Base-by-base conservation (phyloP, 2,329 filamentous ascomycete genomes). In the Didymella pinodella region DNA sequence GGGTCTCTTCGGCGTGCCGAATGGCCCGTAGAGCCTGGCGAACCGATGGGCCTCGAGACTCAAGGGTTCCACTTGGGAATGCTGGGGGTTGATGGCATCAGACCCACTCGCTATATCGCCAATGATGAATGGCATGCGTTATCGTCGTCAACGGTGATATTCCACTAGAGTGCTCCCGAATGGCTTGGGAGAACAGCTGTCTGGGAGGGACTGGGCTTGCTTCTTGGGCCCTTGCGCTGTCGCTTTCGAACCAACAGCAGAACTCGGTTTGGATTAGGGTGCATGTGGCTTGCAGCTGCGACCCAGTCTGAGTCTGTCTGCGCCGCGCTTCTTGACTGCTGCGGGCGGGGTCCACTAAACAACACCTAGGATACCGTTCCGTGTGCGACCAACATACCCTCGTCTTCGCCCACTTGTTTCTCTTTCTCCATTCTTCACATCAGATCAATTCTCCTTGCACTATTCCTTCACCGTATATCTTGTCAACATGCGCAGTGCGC, bases 281-380 rank as follows among this genome's bases (percentile, higher is more conserved):
- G 71, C 69, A 71, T 61, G 65, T 62, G 70, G 72, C 70, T 61
- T 73, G 71, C 71, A 71, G 64, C 59, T 29, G 51, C 64, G 66
- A 36, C 32, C 32, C 32, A 36, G 32, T 16, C 31, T 32, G 31
- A 14, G 31, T 32, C 31, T 2, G 22, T 22, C 22, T 22, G 22
- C 22, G 22, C 22, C 22, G 31, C 31, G 31, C 31, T 14, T 32
- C 31, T 32, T 32, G 31, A 14, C 31, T 32, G 60, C 65, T 65
- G 63, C 64, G 59, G 62, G 61, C 53, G 63, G 71, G 71, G 63
- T 32, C 31, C 65, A 67, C 65, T 64, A 63, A 36, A 16, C 32
- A 64, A 53, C 57, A 58, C 61, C 54, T 60, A 65, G 64, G 66
- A 71, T 68, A 65, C 58, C 73, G 69, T 68, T 71, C 70, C 68